Base-by-base conservation (phyloP, 2,329 filamentous ascomycete species). In the Stemphylium beticola region DNA sequence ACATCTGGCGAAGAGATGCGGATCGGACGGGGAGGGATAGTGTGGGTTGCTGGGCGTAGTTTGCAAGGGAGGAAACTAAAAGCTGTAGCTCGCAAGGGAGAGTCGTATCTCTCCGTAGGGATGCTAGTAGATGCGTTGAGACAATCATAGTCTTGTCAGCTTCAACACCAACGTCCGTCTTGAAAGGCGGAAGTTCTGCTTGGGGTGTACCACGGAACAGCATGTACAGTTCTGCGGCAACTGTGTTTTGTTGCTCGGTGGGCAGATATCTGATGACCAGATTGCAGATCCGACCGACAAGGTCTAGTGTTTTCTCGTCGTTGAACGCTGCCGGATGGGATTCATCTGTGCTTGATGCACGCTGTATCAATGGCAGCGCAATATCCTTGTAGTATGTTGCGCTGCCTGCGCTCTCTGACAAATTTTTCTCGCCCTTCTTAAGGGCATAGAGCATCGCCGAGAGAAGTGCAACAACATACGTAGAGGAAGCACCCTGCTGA, bases 381-480 rank as follows among this genome's bases (percentile, higher is more conserved):
- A 80, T 77, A 24, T 81, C 78, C n/a, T 76, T 70, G 62, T 78
- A 81, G 63, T 81, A 81, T 4, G 64, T 66, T 51, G 71, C 75
- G 7, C 69, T 69, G 12, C 78, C 69, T 0, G 68, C 55, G 18
- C 67, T 75, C 14, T 76, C 71, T 67, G 82, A 64, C 24, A 86
- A 79, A 40, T 81, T 82, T n/a, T 79, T 75, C 72, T 77, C 72
- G 54, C 83, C 82, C 61, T 82, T 79, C 24, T 80, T 80, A 72
- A 89, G 82, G 2, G 85, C 83, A 68, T 85, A 87, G 2, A 88
- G 76, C 42, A 88, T 77, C 2, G 86, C 86, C 20, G 85, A 79
- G 2, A 89, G 75, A 4, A 89, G 79, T 6, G 84, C 82, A 18
- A 79, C 77, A n/a, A 85, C 79, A 64, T 88, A 89, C 4, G 75